Evolutionary conservation across 805 yeast genomes (phyloP).

Genomic region (Saccharomyces mikatae): DNA sequence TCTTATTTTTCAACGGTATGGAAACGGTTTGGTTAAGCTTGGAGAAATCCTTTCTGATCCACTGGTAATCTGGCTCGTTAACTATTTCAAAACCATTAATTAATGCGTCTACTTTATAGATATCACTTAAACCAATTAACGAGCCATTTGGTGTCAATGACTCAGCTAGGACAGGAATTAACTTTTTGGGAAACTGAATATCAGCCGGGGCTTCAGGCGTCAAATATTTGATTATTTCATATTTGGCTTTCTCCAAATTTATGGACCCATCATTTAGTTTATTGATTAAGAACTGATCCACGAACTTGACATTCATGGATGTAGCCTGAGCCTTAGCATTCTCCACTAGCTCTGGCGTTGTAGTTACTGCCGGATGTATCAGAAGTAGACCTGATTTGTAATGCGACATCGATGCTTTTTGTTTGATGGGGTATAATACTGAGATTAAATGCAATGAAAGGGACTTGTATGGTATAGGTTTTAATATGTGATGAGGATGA

Average conservation of each 20-base stretch:
- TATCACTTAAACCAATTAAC: conserved; percentile 43
- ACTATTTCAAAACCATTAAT: conserved; percentile 49
- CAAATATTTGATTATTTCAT: conserved; percentile 42
- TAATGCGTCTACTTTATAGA: conserved; percentile 46
- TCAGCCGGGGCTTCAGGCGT: conserved; percentile 44
- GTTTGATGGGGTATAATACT: neutral
- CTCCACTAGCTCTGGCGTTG: conserved; percentile 42
- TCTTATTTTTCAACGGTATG: conserved; percentile 25
- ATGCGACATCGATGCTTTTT: conserved; percentile 3
- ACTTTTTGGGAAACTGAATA: conserved; percentile 40
- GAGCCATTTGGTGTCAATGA: conserved; percentile 39
- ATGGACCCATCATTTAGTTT: conserved; percentile 45
- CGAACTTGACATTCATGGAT: conserved; percentile 18
- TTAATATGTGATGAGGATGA: neutral
- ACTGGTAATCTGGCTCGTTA: conserved; percentile 26
- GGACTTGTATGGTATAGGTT: neutral
- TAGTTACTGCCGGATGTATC: conserved; percentile 61
- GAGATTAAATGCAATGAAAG: neutral
- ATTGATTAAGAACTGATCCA: conserved; percentile 49
- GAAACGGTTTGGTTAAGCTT: conserved; percentile 8
- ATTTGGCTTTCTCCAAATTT: conserved; percentile 31
- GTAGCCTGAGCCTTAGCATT: conserved; percentile 31
- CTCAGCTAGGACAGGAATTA: conserved; percentile 35
- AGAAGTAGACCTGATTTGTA: conserved; percentile 34
- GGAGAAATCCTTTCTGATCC: conserved; percentile 47